Percentiles rank a stretch among this genome's conserved stretches.
These are phyloP conservation scores for Notholithocarpus densiflorus DNA, from an alignment of 306 rosid species.

Conservation along the genomic window DNA sequence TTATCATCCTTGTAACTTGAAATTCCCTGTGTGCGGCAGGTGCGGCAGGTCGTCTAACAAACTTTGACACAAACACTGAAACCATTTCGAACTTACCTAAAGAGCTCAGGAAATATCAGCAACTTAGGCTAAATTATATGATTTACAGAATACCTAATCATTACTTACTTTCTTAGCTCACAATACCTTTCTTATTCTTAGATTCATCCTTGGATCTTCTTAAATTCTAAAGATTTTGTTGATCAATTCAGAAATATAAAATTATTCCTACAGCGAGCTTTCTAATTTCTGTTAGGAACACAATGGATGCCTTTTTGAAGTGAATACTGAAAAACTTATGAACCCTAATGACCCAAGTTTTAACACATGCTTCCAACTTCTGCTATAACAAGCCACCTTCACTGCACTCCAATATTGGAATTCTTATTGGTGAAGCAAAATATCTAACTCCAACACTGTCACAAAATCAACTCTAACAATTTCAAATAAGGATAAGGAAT, in stretches of 20 bases:
- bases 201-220: neutral
- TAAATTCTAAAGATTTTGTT: neutral
- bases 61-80: too few species aligned
- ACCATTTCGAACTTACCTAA: too few species aligned
- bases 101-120: too few species aligned
- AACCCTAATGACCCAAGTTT: neutral
- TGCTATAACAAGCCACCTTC: neutral
- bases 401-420: neutral
- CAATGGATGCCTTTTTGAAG: neutral
- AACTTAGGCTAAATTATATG: too few species aligned
- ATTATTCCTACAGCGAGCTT: neutral
- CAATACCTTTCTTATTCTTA: too few species aligned
- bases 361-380: neutral
- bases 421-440: neutral
- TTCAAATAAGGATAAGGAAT: too few species aligned
- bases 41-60: too few species aligned
- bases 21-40: too few species aligned
- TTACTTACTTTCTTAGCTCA: too few species aligned
- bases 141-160: too few species aligned
- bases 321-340: neutral
- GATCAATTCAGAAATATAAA: neutral
- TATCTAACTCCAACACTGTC: neutral
- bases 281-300: neutral
- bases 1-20: too few species aligned
- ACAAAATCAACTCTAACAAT: conserved; percentile 3